Base-by-base conservation (phyloP, 2,329 filamentous ascomycete species). In the Fusarium coicis region DNA sequence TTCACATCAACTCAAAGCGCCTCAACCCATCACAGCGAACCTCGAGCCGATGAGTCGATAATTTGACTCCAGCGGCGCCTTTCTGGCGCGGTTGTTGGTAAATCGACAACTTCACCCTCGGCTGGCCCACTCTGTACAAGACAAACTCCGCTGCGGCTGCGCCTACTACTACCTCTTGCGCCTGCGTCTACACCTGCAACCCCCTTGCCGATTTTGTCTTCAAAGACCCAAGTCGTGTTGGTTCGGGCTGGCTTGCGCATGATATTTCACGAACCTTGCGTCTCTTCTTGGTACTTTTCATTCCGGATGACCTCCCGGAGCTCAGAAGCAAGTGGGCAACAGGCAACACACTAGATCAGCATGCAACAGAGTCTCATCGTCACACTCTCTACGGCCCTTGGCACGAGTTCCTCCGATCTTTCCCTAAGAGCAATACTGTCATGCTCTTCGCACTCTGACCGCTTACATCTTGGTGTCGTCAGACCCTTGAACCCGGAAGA, bases 1-100 rank as follows among this genome's bases (percentile, higher is more conserved):
- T 63, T 68, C 63, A 65, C 52, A 76, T 73, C 68, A 73, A 72
- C 71, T 71, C 68, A 73, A 72, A 67, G 73, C 71, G 73, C 70
- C 67, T 66, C 61, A 62, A 66, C 66, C 66, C 63, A 76, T 75
- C 72, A 73, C 58, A 61, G 59, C 55, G 61, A 61, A 58, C 60
- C 54, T 63, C 50, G 47, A 59, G 32, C 61, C 58, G 67, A 63
- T 67, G 32, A 63, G 56, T 61, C 39, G 65, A 66, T 62, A 58
- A 67, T 54, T 61, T 66, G 72, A 56, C 65, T 68, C 52, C 34
- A 60, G 44, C 23, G 46, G 60, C 63, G 61, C 37, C 65, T 61
- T 73, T 56, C 44, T 43, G 34, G 58, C 47, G 63, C 65, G 65
- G 63, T 63, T 72, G 54, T 58, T 56, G 60, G 52, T 53, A 56